These are phyloP conservation scores for Kwoniella dendrophila DNA, from an alignment of 768 basidiomycete species.

Conservation along the genomic window DNA sequence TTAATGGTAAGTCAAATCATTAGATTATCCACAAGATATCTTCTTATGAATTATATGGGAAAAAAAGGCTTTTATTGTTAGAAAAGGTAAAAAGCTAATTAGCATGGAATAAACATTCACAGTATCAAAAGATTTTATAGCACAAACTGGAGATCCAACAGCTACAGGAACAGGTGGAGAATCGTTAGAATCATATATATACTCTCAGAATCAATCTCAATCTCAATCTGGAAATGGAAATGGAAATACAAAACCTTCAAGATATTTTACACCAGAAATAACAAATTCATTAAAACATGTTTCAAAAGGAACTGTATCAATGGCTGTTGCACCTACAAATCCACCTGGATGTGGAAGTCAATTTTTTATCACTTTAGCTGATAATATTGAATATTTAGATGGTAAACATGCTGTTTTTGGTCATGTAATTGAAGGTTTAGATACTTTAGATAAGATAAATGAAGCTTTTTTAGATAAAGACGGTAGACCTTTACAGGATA, in stretches of 20 bases:
- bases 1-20: slow-evolving; percentile 76
- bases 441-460: slow-evolving; percentile 88
- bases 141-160: slow-evolving; percentile 93
- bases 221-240: no score
- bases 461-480: slow-evolving; percentile 86
- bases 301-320: slow-evolving; percentile 84
- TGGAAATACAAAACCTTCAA: slow-evolving; percentile 57
- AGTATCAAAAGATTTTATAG: slow-evolving; percentile 98
- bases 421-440: slow-evolving; percentile 89
- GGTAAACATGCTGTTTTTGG: slow-evolving; percentile 94
- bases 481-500: slow-evolving; percentile 88
- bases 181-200: slow-evolving; percentile 76
- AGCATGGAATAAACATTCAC: slow-evolving; percentile 6
- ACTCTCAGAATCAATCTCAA: slow-evolving; percentile 53
- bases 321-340: slow-evolving; percentile 83
- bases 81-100: neutral
- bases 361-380: slow-evolving; percentile 91
- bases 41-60: no score
- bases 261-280: slow-evolving; percentile 87
- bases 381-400: slow-evolving; percentile 92
- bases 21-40: no score
- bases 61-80: neutral
- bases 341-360: slow-evolving; percentile 79
- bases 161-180: slow-evolving; percentile 93
- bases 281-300: slow-evolving; percentile 71